Conservation (phyloP, 2,329 filamentous ascomycete genomes). For the Tolypocladium sp. region DNA sequence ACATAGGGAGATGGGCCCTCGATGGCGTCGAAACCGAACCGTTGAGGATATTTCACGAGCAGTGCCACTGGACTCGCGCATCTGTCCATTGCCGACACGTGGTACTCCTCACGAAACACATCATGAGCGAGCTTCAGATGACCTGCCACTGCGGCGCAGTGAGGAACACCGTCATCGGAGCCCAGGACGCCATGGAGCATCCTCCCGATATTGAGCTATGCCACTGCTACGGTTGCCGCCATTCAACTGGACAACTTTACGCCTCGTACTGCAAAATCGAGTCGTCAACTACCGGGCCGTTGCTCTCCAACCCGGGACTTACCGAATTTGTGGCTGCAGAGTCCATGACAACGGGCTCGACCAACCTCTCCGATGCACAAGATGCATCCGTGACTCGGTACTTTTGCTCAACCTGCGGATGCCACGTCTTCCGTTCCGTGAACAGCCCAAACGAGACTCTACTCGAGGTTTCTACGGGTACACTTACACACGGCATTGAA, state of each 20-base stretch:
- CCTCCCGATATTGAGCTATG: conserved; percentile 13
- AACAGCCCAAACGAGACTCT: neutral
- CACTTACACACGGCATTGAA: neutral
- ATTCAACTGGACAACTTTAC: conserved; percentile 25
- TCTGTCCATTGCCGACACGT: neutral
- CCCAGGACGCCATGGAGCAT: neutral
- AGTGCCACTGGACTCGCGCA: neutral
- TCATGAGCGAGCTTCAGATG: neutral
- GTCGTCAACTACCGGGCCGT: conserved; percentile 11
- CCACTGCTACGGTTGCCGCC: conserved; percentile 22
- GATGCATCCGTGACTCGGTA: conserved; percentile 13
- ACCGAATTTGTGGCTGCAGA: neutral
- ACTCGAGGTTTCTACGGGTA: neutral
- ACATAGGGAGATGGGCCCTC: too few relatives aligned
- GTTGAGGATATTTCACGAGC: neutral
- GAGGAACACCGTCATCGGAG: neutral
- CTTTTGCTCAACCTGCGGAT: conserved; percentile 32
- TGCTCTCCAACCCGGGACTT: conserved; percentile 6
- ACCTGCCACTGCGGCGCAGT: neutral
- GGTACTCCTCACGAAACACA: neutral
- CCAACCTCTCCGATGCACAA: neutral
- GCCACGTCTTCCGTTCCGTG: conserved; percentile 25
- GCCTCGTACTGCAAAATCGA: conserved; percentile 20
- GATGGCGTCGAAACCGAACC: neutral
- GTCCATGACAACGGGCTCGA: neutral